Conservation (phyloP, 2,329 filamentous ascomycete species). For the Hirsutella minnesotensis region DNA sequence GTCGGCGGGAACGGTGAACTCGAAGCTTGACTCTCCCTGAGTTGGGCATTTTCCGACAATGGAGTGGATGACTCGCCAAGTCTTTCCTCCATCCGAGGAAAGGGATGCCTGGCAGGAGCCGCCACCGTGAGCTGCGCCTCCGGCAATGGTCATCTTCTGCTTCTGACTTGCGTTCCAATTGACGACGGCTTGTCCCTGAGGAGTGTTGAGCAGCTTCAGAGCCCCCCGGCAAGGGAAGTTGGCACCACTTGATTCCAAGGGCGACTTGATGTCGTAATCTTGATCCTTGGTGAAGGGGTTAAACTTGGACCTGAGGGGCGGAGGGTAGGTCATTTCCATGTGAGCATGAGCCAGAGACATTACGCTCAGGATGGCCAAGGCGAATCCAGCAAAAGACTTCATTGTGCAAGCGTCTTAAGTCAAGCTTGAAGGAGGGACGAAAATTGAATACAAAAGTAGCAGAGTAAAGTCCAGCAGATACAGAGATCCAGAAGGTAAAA, state of each 20-base stretch:
- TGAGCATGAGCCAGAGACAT: conserved; percentile 28
- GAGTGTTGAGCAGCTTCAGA: conserved; percentile 30
- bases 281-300: conserved; percentile 29
- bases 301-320: conserved; percentile 40
- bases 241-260: conserved; percentile 45
- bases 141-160: conserved; percentile 53
- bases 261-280: conserved; percentile 63
- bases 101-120: conserved; percentile 68
- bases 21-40: conserved; percentile 35
- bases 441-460: no score
- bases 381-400: conserved; percentile 27
- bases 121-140: conserved; percentile 52
- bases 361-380: no score
- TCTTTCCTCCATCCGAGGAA: conserved; percentile 58
- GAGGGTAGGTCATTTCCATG: conserved; percentile 42
- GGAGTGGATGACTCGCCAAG: conserved; percentile 56
- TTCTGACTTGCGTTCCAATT: conserved; percentile 49
- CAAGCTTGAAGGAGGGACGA: no score
- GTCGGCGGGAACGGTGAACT: conserved; percentile 55
- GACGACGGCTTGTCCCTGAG: conserved; percentile 39
- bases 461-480: no score
- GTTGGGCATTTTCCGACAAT: conserved; percentile 42
- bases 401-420: neutral
- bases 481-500: no score
- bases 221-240: conserved; percentile 70